Evolutionary conservation across 495 filamentous ascomycete species (phyloP).

Genomic region (Aspergillus bridgeri): DNA sequence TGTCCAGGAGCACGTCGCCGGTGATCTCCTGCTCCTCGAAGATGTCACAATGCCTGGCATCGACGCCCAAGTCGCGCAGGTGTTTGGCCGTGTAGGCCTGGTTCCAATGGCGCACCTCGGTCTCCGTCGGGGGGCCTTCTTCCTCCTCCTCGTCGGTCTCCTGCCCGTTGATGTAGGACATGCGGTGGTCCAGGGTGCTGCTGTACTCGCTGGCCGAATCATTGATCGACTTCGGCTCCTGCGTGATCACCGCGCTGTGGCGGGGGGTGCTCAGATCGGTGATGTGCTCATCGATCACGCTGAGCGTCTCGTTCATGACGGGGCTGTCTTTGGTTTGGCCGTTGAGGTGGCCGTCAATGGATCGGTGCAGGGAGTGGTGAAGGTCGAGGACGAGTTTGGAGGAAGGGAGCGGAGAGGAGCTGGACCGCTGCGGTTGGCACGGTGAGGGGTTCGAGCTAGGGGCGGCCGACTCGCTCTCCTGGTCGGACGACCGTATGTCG

Average conservation of each 20-base stretch:
- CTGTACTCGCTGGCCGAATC: conserved; percentile 92
- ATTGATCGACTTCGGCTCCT: conserved; percentile 56
- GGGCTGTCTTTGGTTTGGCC: conserved; percentile 59
- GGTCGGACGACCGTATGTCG: conserved; percentile 23
- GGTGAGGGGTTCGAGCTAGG: conserved; percentile 19
- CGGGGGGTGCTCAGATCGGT: conserved; percentile 83
- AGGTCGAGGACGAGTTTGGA: conserved; percentile 40
- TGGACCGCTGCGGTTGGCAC: conserved; percentile 36
- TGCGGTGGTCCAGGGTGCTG: conserved; percentile 66
- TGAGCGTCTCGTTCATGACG: conserved; percentile 94
- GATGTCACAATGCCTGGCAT: conserved; percentile 81
- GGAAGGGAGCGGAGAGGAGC: conserved; percentile 41
- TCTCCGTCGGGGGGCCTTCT: conserved; percentile 50
- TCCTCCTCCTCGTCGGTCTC: conserved; percentile 77
- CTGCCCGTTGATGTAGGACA: conserved; percentile 87
- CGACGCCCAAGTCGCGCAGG: conserved; percentile 75
- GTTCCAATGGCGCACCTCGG: conserved; percentile 70
- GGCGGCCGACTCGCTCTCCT: conserved; percentile 15
- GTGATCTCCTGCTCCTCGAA: conserved; percentile 96
- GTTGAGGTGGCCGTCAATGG: conserved; percentile 40
- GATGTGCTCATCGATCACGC: conserved; percentile 97
- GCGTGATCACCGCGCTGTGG: conserved; percentile 46
- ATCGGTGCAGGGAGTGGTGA: conserved; percentile 45
- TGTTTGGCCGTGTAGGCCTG: conserved; percentile 79
- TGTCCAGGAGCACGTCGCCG: conserved; percentile 86